phyloP scores from a whole-genome alignment of 2,329 filamentous ascomycete species.

The Phyllosticta paracitricarpa region DNA sequence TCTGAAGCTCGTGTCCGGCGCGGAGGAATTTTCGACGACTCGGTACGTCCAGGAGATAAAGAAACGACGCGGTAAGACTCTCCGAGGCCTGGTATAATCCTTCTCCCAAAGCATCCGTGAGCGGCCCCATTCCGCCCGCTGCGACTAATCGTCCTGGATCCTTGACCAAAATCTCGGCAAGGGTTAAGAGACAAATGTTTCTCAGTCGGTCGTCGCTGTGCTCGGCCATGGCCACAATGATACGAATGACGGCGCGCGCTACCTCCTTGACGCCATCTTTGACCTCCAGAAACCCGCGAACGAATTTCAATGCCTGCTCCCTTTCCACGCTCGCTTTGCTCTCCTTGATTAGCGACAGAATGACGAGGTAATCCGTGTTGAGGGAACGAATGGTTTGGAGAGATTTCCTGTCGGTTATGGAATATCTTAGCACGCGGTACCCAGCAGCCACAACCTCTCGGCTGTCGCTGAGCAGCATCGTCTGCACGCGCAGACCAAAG shows the following conservation, averaged over 20 bases:
- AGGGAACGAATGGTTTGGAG: slow-evolving; percentile 77
- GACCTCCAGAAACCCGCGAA: slow-evolving; percentile 88
- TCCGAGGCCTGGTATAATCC: slow-evolving; percentile 89
- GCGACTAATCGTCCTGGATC: slow-evolving; percentile 73
- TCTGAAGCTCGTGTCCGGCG: slow-evolving; percentile 80
- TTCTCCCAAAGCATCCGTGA: slow-evolving; percentile 88
- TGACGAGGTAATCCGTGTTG: slow-evolving; percentile 87
- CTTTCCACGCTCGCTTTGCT: slow-evolving; percentile 94
- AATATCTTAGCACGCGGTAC: slow-evolving; percentile 86
- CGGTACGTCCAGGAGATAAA: slow-evolving; percentile 82
- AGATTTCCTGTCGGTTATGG: slow-evolving; percentile 84
- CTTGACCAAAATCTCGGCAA: slow-evolving; percentile 82
- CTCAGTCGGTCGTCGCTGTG: slow-evolving; percentile 75
- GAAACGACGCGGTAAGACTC: slow-evolving; percentile 74
- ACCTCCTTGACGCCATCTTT: slow-evolving; percentile 86
- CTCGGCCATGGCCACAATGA: slow-evolving; percentile 83
- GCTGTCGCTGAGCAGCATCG: slow-evolving; percentile 91
- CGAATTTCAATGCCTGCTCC: slow-evolving; percentile 93
- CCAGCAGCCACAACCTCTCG: slow-evolving; percentile 91
- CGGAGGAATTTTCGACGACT: slow-evolving; percentile 71
- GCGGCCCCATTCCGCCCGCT: slow-evolving; percentile 71
- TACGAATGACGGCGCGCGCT: slow-evolving; percentile 75
- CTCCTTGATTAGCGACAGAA: slow-evolving; percentile 87
- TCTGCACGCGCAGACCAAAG: slow-evolving; percentile 87
- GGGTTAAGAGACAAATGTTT: slow-evolving; percentile 83